Base-by-base conservation (phyloP, 257 asterid genomes). In the Galeopsis tetrahit region DNA sequence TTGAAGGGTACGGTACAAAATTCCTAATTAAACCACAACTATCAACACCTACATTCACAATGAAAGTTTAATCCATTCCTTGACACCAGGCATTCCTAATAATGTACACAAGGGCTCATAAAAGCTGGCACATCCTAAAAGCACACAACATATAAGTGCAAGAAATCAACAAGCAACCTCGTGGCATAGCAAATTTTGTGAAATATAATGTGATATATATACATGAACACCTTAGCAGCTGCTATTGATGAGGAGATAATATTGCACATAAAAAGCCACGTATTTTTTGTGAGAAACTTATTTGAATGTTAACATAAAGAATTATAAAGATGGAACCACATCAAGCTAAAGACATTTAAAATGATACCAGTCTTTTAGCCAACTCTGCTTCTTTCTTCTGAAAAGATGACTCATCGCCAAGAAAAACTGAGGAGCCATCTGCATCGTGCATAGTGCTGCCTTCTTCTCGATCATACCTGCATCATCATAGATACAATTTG, bases 401-500 rank as follows among this genome's bases (percentile, higher is more conserved):
- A 71, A 88, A 84, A 66, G 98, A 88, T n/a, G 96, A 93, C 68
- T 91, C 99, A 33, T 91, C 97, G 10, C 98, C 98, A 49, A 94
- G 91, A 75, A 88, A 94, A 70, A 66, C 59, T 52, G 98, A 88
- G 49, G 96, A 81, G 84, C 87, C 69, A 75, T 90, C 90, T 48
- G 79, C 84, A 66, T 82, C 96, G 67, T 85, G 84, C 78, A 85
- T 75, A 6, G 95, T 82, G 79, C 87, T 74, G 15, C 96, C 97
- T 92, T 95, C 99, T 82, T 95, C 98, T 77, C 85, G 85, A 66
- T 92, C 98, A 75, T 95, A 95, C 99, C 99, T 95, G 70, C 52
- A 75, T 63, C 78, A 81, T 44, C 58, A 71, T n/a, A 78, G 32
- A 32, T 32, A 52, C 43, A 59, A n/a, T 59, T 74, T 42, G 63